Evolutionary conservation across 1,284 basidiomycete species (phyloP), one percentile per base, ranked within the genome.

Genomic region (Boletus chippewaensis): DNA sequence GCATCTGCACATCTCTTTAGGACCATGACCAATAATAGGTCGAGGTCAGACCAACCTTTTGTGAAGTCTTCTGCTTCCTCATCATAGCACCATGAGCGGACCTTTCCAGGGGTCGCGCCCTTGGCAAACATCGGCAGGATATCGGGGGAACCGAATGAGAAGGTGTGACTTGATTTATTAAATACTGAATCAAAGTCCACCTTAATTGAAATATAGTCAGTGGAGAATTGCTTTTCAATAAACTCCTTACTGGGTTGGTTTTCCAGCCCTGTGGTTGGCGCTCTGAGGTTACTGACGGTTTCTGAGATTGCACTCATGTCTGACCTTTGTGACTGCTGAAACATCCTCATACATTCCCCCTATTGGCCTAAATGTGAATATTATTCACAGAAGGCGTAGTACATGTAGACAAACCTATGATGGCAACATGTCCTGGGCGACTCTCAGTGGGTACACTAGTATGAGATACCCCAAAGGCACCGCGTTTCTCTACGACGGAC

Each of bases 331-430:
- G 28, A 95, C 91, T 12, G 91, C 91, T 5, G 87, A 91, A 5
- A 92, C 90, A 60, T 95, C 91, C 67, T 95, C 92, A 64, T 95
- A 94, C 88, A 94, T 92, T 8, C 91, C 91, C 34, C 78, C 83
- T 85, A 43, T 32, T 11, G 26, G 43, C 39, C 12, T 18, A 6
- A 45, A 46, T 41, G 41, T 64, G 38, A 58, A 44, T 13, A 49
- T 2, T n/a, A n/a, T n/a, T n/a, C n/a, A n/a, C n/a, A 29, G 45
- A 45, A 45, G 13, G 5, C 1, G 16, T 38, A 6, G 31, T 2
- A 31, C 7, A 22, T 49, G 11, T 31, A 3, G 34, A 62, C 73
- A 22, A 61, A 80, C 86, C 92, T 59, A 95, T 92, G 54, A 95
- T 79, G 26, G 91, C 91, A 28, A 95, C 91, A 66, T 90, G 92